Conservation (phyloP, 2,329 filamentous ascomycete species). For the Exserohilum rostratum region DNA sequence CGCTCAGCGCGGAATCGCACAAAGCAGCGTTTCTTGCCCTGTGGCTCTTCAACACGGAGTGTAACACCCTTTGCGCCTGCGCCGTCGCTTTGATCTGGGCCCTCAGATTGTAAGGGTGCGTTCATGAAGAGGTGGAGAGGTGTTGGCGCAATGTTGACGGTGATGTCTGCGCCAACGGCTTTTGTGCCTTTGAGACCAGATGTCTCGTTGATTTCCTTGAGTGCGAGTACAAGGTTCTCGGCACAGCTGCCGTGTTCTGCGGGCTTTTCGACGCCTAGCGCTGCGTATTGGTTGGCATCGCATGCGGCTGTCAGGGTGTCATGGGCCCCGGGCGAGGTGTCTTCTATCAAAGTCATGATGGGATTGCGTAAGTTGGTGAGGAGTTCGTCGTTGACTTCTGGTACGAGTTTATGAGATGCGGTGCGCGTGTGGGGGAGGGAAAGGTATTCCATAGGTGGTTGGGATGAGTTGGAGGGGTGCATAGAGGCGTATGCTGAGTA, state of each 20-base stretch:
- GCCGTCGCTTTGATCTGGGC: slow-evolving; percentile 17
- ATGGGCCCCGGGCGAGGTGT: slow-evolving; percentile 52
- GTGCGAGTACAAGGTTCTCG: slow-evolving; percentile 56
- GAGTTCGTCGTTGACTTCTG: slow-evolving; percentile 51
- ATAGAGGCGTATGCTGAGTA: slow-evolving; percentile 55
- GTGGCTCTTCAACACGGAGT: slow-evolving; percentile 39
- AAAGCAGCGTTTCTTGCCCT: slow-evolving; percentile 43
- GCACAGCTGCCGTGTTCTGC: slow-evolving; percentile 56
- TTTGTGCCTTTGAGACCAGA: slow-evolving; percentile 55
- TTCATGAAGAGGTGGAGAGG: slow-evolving; percentile 55
- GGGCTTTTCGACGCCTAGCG: slow-evolving; percentile 52
- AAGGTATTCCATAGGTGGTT: slow-evolving; percentile 55
- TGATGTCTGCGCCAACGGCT: slow-evolving; percentile 55
- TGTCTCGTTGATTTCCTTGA: slow-evolving; percentile 56
- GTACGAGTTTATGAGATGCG: slow-evolving; percentile 50
- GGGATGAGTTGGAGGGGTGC: slow-evolving; percentile 38
- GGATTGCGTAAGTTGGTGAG: slow-evolving; percentile 55
- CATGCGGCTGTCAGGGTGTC: slow-evolving; percentile 57
- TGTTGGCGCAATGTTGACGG: slow-evolving; percentile 55
- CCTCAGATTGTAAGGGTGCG: slow-evolving; percentile 30
- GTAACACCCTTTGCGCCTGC: slow-evolving; percentile 39
- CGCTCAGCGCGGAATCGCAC: slow-evolving; percentile 46
- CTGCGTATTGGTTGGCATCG: slow-evolving; percentile 52
- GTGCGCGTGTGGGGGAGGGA: slow-evolving; percentile 55
- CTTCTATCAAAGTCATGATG: slow-evolving; percentile 55